Evolutionary conservation across 805 yeast genomes (phyloP), one percentile per base, ranked within the genome.

Genomic region (Candida chilensis): DNA sequence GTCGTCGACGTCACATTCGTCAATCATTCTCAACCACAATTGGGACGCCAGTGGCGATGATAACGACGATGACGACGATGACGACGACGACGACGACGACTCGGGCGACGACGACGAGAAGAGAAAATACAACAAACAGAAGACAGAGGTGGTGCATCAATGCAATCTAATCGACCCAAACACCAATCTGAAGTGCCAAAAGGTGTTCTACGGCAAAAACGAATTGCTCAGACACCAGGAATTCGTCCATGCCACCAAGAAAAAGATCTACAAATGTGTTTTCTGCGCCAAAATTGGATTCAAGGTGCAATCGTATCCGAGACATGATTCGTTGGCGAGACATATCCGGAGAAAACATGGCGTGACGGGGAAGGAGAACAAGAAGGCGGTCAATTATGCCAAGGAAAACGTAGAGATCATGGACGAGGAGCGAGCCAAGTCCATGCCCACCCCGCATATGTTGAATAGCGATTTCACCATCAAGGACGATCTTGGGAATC

Each of bases 331-430:
- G 9, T 44, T 62, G 27, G 63, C 68, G 1, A 46, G 68, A 29
- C 68, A 62, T 35, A 58, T 62, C 7, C 42, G 67, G 16, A 42
- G 67, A 30, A 61, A 61, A 37, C 68, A 62, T 39, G 64, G 64
- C 1, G 52, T 62, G 15, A 58, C 64, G 3, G 68, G 68, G 3
- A 56, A 57, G 29, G 68, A 60, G 28, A 61, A 61, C 40, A 62
- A 60, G 33, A 40, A 52, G 42, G 68, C 68, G 1, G 66, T 62
- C n/a, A 50, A 52, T 37, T 54, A 58, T 35, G 68, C 68, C 4
- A 57, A 62, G 33, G 60, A 57, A 26, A 53, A 58, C 30, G 67
- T 62, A 1, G 64, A 55, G 27, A 42, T 54, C 8, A 49, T 57
- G 15, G 64, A 57, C 28, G 63, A 57, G 29, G 42, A 48, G 27